Conservation (phyloP, 805 yeast species). For the Cyberlindnera americana region DNA sequence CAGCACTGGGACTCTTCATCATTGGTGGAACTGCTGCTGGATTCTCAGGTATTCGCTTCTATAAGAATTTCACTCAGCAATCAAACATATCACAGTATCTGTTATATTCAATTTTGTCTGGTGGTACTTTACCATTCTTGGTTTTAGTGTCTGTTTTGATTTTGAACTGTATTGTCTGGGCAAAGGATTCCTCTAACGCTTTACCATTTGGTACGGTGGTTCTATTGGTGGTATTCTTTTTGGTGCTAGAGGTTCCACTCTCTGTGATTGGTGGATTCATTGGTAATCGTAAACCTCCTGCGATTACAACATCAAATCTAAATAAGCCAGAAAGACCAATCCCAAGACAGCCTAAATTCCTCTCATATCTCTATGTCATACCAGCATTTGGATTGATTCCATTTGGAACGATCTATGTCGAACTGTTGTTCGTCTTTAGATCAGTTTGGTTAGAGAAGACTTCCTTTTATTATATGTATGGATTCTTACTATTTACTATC, state of each 20-base stretch:
- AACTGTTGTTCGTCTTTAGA: slow-evolving; percentile 66
- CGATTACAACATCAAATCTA: slow-evolving; percentile 16
- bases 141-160: slow-evolving; percentile 48
- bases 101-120: slow-evolving; percentile 40
- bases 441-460: slow-evolving; percentile 79
- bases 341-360: slow-evolving; percentile 35
- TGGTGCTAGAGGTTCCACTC: slow-evolving; percentile 68
- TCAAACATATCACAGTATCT: slow-evolving; percentile 8
- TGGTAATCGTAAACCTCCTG: slow-evolving; percentile 35
- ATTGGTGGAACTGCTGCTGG: slow-evolving; percentile 75
- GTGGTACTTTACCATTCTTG: slow-evolving; percentile 44
- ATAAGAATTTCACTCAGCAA: slow-evolving; percentile 48
- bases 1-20: slow-evolving; percentile 57
- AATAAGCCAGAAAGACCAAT: slow-evolving; percentile 23
- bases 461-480: slow-evolving; percentile 75
- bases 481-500: slow-evolving; percentile 64
- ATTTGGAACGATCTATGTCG: slow-evolving; percentile 77
- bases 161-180: slow-evolving; percentile 71
- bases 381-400: slow-evolving; percentile 69
- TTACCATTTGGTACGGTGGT: slow-evolving; percentile 76
- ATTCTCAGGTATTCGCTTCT: slow-evolving; percentile 61
- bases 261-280: slow-evolving; percentile 68
- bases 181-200: slow-evolving; percentile 68
- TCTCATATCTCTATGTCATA: slow-evolving; percentile 26
- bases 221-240: slow-evolving; percentile 53